phyloP scores from a whole-genome alignment of 2,329 filamentous ascomycete species.

The Pleomassaria siparia region DNA sequence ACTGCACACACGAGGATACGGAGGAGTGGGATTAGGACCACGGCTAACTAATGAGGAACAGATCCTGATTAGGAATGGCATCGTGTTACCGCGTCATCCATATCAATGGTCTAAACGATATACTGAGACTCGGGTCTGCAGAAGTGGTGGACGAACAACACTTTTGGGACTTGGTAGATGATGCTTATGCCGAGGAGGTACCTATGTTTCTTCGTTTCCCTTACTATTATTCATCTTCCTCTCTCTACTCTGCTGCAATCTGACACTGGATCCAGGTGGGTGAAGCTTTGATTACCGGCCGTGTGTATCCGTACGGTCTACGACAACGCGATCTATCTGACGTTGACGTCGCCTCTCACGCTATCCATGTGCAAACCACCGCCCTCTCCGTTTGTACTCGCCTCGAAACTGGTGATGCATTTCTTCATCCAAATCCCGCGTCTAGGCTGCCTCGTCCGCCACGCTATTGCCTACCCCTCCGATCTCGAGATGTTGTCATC shows the following conservation, averaged over 20 bases:
- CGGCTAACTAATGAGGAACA: constrained; percentile 2
- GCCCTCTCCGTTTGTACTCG: not conserved
- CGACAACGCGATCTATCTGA: constrained; percentile 31
- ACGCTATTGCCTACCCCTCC: not conserved
- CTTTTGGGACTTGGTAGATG: constrained; percentile 34
- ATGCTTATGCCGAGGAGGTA: constrained; percentile 38
- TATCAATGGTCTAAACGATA: constrained; percentile 26
- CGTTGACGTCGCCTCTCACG: constrained; percentile 16
- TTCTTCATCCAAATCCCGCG: constrained; percentile 12
- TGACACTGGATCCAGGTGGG: constrained; percentile 26
- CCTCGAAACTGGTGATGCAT: constrained; percentile 10
- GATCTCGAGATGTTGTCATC: not conserved
- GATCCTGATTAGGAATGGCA: constrained; percentile 5
- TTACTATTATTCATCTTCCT: not conserved
- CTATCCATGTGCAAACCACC: not conserved
- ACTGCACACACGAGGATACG: not conserved
- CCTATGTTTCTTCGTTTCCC: not conserved
- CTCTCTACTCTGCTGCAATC: too few relatives aligned
- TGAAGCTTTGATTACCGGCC: constrained; percentile 30
- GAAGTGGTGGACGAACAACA: constrained; percentile 28
- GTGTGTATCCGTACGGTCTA: constrained; percentile 31
- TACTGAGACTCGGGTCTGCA: constrained; percentile 25
- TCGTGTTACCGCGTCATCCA: constrained; percentile 27
- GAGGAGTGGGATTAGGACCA: too few relatives aligned
- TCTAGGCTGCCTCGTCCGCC: constrained; percentile 7